These are phyloP conservation scores for Camellia lanceoleosa DNA, from an alignment of 148 eudicot species.

Conservation along the genomic window DNA sequence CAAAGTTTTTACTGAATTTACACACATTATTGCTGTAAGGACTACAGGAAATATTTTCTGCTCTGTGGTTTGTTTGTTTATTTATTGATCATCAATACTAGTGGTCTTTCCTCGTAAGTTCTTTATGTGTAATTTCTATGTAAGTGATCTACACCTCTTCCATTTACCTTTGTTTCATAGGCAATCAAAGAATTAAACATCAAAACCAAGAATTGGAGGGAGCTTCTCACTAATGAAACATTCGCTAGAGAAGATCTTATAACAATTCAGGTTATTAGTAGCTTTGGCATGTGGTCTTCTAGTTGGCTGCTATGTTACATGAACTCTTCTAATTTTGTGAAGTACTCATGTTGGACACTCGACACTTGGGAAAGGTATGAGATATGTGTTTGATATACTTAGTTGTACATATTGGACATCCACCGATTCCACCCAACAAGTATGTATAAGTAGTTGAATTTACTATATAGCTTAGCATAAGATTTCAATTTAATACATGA, in stretches of 20 bases:
- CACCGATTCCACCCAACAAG: too few relatives aligned
- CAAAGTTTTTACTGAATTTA: slow-evolving; percentile 93
- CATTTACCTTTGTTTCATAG: slow-evolving; percentile 31
- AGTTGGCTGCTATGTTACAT: background rate
- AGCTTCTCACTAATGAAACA: slow-evolving; percentile 93
- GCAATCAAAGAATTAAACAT: slow-evolving; percentile 94
- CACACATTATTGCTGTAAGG: slow-evolving; percentile 94
- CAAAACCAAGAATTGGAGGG: slow-evolving; percentile 95
- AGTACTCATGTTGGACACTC: too few relatives aligned
- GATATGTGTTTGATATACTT: too few relatives aligned
- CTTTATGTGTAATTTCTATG: background rate
- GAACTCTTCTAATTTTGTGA: too few relatives aligned
- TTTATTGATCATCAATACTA: background rate
- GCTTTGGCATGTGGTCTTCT: background rate
- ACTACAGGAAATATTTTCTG: slow-evolving; percentile 95
- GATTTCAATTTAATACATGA: too few relatives aligned
- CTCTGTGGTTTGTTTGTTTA: slow-evolving; percentile 58
- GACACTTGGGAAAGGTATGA: too few relatives aligned
- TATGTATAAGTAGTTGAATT: too few relatives aligned
- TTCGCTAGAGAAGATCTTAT: slow-evolving; percentile 78
- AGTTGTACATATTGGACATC: too few relatives aligned
- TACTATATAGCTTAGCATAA: too few relatives aligned
- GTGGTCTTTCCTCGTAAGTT: background rate
- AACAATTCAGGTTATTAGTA: slow-evolving; percentile 69
- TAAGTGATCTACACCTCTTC: slow-evolving; percentile 7